A percentile compares a stretch with the other conserved stretches of the same genome.
These are phyloP conservation scores for Serendipita sp. DNA, from an alignment of 768 basidiomycete genomes.

Conservation along the genomic window DNA sequence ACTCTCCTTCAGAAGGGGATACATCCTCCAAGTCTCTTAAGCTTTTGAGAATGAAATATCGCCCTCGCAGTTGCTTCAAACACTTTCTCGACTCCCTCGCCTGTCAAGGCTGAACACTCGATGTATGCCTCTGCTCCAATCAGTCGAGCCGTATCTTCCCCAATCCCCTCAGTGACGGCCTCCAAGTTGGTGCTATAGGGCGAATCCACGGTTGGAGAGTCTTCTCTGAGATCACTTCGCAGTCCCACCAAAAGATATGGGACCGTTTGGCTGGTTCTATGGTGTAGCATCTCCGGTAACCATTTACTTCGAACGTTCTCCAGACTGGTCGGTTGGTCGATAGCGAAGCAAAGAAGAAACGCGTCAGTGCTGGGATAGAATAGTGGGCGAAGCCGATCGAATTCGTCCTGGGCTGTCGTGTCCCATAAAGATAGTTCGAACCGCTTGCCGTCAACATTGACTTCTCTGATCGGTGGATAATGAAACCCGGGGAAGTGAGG, in stretches of 20 bases:
- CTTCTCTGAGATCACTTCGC: conserved; percentile 11
- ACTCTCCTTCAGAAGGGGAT: too few relatives aligned
- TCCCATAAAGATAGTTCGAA: conserved; percentile 9
- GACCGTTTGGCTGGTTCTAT: conserved; percentile 10
- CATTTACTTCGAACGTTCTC: neutral
- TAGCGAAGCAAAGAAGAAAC: neutral
- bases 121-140: neutral
- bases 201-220: too few relatives aligned
- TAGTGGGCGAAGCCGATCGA: neutral
- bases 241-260: conserved; percentile 15
- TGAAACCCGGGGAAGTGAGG: too few relatives aligned
- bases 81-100: conserved; percentile 14
- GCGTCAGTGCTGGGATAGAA: neutral
- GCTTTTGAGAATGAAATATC: too few relatives aligned
- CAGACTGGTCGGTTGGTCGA: neutral
- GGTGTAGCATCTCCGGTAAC: conserved; percentile 9
- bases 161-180: too few relatives aligned
- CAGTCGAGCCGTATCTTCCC: neutral
- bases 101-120: conserved; percentile 12
- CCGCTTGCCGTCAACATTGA: neutral
- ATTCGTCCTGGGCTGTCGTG: neutral
- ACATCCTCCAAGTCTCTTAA: too few relatives aligned
- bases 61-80: too few relatives aligned
- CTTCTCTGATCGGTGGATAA: too few relatives aligned
- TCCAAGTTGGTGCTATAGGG: too few relatives aligned